These are phyloP conservation scores for Entamoeba dispar DNA, from an alignment of 208 protist genomes.

Conservation along the genomic window DNA sequence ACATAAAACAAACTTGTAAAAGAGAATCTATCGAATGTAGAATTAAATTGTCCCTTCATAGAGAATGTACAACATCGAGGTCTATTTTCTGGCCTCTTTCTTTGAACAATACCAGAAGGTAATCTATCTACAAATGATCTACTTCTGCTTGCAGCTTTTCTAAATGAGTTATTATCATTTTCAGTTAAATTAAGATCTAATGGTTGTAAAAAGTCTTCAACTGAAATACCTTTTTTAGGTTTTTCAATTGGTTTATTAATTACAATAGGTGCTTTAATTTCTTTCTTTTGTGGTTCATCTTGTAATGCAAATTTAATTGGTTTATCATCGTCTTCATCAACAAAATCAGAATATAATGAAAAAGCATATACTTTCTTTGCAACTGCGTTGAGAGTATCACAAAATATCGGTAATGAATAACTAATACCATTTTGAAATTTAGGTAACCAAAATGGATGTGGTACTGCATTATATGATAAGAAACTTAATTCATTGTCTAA, in stretches of 20 bases:
- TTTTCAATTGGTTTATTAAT: background rate
- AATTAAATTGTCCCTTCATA: background rate
- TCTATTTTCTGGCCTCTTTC: background rate
- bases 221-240: background rate
- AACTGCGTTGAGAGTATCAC: background rate
- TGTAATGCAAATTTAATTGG: background rate
- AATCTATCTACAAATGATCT: background rate
- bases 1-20: background rate
- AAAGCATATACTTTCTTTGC: background rate
- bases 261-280: background rate
- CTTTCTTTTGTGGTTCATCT: background rate
- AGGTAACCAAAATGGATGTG: slow-evolving; percentile 6
- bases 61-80: background rate
- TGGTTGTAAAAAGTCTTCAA: background rate
- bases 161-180: background rate
- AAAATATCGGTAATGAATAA: background rate
- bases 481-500: background rate
- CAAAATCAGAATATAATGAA: background rate
- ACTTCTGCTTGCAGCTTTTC: background rate
- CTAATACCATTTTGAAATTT: background rate
- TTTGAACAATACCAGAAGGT: background rate
- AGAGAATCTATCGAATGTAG: background rate
- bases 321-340: background rate
- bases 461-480: background rate
- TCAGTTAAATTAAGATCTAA: background rate